Base-by-base conservation (phyloP, 257 asterid genomes). In the Gentiana straminea region DNA sequence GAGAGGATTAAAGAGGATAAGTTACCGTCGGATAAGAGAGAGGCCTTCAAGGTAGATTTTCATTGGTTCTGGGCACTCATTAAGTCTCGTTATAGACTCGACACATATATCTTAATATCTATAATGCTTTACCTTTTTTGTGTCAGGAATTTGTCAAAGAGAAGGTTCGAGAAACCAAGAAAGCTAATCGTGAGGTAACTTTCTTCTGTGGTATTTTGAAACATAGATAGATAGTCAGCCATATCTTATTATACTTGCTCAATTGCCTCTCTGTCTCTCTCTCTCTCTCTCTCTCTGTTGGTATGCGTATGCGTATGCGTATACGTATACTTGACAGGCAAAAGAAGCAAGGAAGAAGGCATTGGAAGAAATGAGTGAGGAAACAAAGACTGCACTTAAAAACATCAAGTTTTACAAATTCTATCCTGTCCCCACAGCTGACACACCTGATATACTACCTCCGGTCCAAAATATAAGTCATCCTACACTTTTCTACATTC, bases 311-410 rank as follows among this genome's bases (percentile, higher is more conserved):
- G 1, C 24, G 24, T 15, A 15, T 15, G 24, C 24, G 24, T 5
- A 41, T 5, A 13, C 64, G 32, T 58, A 7, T n/a, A 57, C 70
- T 59, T 63, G 15, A 51, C 46, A 86, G 97, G 97, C 97, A 49
- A 83, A 79, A 81, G 92, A 77, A 59, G 86, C 94, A 52, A 90
- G 98, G 68, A 78, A 52, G 76, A 91, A 83, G 68, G 86, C 86
- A 32, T 51, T 76, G 73, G 89, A 73, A 33, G 95, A 87, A 64
- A 71, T 91, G 98, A 81, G 86, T 55, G 69, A 47, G 5, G 86
- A 77, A 64, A 67, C 84, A 50, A 91, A 55, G 84, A 68, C 77
- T 64, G 97, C 95, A 24, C 78, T 77, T 68, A 73, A 84, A 61
- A 78, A 69, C 60, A 87, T 87, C 86, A 73, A 56, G 49, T 83